These are phyloP conservation scores for Byssochlamys sp. DNA, from an alignment of 2,329 filamentous ascomycete species.

Conservation along the genomic window DNA sequence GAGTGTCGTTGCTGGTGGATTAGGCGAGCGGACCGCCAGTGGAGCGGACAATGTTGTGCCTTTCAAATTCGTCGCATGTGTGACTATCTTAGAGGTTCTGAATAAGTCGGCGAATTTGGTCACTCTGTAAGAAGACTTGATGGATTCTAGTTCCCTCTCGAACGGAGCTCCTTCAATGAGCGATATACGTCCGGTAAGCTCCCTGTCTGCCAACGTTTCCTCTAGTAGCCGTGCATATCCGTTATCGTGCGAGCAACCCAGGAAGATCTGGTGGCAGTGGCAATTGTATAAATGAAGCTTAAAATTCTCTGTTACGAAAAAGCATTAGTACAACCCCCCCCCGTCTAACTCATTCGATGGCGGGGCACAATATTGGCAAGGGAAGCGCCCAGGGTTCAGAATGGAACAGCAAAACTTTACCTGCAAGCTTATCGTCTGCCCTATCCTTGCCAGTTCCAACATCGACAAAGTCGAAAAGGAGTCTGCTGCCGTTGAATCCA, in stretches of 20 bases:
- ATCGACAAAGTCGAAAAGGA: constrained; percentile 44
- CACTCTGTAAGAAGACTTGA: constrained; percentile 41
- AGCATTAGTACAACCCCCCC: constrained; percentile 19
- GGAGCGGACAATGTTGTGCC: constrained; percentile 14
- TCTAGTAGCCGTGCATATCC: constrained; percentile 46
- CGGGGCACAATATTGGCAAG: background rate
- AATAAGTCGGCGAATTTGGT: constrained; percentile 46
- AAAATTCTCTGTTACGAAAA: constrained; percentile 39
- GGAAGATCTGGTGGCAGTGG: constrained; percentile 52
- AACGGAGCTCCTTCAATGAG: constrained; percentile 50
- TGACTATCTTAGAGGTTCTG: constrained; percentile 41
- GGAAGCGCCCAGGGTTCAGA: background rate
- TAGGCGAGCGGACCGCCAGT: constrained; percentile 27
- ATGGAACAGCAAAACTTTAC: constrained; percentile 21
- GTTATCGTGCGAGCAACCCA: constrained; percentile 51
- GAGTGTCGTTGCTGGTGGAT: constrained; percentile 19
- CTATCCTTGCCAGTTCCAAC: constrained; percentile 36
- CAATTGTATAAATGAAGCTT: constrained; percentile 47
- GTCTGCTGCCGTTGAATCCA: constrained; percentile 45
- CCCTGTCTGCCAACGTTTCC: constrained; percentile 37
- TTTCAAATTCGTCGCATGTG: constrained; percentile 26
- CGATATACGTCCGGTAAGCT: constrained; percentile 41
- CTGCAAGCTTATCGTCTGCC: constrained; percentile 40
- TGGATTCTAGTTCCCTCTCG: constrained; percentile 41
- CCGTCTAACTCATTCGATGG: background rate